Evolutionary conservation across 352 stramenopile genomes (phyloP), one percentile per base, ranked within the genome.

Genomic region (Blastocystis sp.): DNA sequence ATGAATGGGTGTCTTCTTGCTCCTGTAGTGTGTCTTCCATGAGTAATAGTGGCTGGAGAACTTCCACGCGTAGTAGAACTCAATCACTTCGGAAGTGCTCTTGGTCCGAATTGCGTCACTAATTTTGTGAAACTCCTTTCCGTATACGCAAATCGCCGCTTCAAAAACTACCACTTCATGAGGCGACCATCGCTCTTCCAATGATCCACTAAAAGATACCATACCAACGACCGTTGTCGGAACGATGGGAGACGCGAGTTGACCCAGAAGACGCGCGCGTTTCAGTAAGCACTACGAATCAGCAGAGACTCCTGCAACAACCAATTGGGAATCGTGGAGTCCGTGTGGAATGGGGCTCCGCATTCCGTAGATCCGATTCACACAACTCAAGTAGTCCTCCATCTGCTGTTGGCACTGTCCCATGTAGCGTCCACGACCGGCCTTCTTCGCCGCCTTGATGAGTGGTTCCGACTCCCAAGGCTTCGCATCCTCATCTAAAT

Each of bases 61-160:
- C 86, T 94, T 94, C 92, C 91, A 94, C 57, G 92, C 87, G 84
- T 94, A 94, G 87, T 94, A 94, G 86, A 94, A 94, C 51, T 93
- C 91, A 64, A 94, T 90, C 3, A 93, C 87, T 72, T 94, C 90
- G 56, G 90, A 87, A 0, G 89, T 92, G 21, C 59, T 89, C 78
- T 94, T 94, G 16, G 89, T 93, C 16, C 88, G 84, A 0, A 93
- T 86, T 63, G 88, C 63, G 84, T 91, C 90, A 61, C 88, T 86
- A 42, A 94, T 88, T n/a, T 87, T 27, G 75, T 93, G 86, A 84
- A 94, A 94, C 18, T 91, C 46, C 72, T 94, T 94, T 0, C 92
- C 92, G 69, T 92, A 89, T 21, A 92, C 71, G 34, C 88, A 88
- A 53, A 94, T 87, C 18, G 88, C 84, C 36, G 88, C 89, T 84